Percentiles rank a stretch among this genome's conserved stretches.
Evolutionary conservation across 2,329 filamentous ascomycete species (phyloP).

Genomic region (Penicillium sp.): DNA sequence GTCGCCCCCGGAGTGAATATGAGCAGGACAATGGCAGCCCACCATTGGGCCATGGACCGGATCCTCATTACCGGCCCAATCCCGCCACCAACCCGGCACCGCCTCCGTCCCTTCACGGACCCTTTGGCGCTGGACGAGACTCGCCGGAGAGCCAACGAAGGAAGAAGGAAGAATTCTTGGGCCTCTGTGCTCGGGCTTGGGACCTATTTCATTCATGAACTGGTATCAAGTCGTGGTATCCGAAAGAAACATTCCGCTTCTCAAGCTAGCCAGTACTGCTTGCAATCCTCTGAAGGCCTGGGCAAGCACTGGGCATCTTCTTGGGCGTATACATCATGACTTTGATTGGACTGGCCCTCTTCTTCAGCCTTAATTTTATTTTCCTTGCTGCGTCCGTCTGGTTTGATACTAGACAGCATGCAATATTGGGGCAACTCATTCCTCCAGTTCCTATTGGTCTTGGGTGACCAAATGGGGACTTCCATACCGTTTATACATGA

Average conservation of each 20-base stretch:
- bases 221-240: too few species aligned
- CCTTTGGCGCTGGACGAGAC: conserved; percentile 77
- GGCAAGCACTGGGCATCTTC: too few species aligned
- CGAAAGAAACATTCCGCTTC: too few species aligned
- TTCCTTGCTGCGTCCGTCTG: too few species aligned
- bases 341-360: too few species aligned
- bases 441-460: too few species aligned
- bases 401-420: too few species aligned
- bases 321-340: too few species aligned
- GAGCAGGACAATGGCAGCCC: conserved; percentile 83
- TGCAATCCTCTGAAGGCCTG: too few species aligned
- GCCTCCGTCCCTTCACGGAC: conserved; percentile 55
- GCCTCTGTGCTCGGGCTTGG: conserved; percentile 85
- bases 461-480: conserved; percentile 10
- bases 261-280: too few species aligned
- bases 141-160: conserved; percentile 76
- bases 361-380: too few species aligned
- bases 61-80: conserved; percentile 41
- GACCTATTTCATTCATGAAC: conserved; percentile 89
- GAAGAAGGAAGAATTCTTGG: conserved; percentile 91
- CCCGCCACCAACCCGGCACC: conserved; percentile 31
- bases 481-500: conserved; percentile 12
- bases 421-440: too few species aligned
- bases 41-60: conserved; percentile 72
- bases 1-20: conserved; percentile 83